Evolutionary conservation across 1,284 basidiomycete genomes (phyloP), one percentile per base, ranked within the genome.

Genomic region (Heliocybe sulcata): DNA sequence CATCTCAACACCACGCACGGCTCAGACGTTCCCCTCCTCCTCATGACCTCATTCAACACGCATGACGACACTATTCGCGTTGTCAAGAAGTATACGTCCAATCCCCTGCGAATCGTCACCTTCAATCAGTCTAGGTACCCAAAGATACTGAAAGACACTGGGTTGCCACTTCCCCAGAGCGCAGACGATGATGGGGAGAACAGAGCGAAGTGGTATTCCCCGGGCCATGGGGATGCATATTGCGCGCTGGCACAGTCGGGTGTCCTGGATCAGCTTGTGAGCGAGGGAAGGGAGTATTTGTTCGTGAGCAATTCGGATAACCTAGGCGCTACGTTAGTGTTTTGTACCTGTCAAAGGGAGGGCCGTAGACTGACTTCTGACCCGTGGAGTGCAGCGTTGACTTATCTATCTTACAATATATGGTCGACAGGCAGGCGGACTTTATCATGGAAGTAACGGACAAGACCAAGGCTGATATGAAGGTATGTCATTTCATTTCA

Each of bases 11-110:
- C 85, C 51, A 81, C 81, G 54, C 73, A 74, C 66, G 77, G 77
- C 51, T 85, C 86, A 63, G 85, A 97, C 74, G 95, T 98, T 49
- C 95, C 96, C 14, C 92, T 99, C 70, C 96, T 98, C 75, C 86
- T 99, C 69, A 99, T 99, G 96, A 98, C 97, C 68, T 98, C 94
- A 60, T 98, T 99, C 87, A 98, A 99, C 81, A 98, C 97, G 42
- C 95, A 96, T 71, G 93, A 96, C 54, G 94, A 97, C 71, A 97
- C 94, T 50, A 82, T 93, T 56, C 90, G 95, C 58, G 97, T 98
- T 77, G 98, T 99, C 76, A 97, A 98, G 74, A 99, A 99, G 77
- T 99, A 99, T 74, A 92, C 89, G 54, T 98, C 98, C 80, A 94
- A 96, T 77, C 94, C 96, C 71, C 83, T 97, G 65, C 88, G 92